A percentile compares a stretch with the other conserved stretches of the same genome.
Conservation (phyloP, 192 early-diverging fungal genomes). For the Helicostylum pulchrum region DNA sequence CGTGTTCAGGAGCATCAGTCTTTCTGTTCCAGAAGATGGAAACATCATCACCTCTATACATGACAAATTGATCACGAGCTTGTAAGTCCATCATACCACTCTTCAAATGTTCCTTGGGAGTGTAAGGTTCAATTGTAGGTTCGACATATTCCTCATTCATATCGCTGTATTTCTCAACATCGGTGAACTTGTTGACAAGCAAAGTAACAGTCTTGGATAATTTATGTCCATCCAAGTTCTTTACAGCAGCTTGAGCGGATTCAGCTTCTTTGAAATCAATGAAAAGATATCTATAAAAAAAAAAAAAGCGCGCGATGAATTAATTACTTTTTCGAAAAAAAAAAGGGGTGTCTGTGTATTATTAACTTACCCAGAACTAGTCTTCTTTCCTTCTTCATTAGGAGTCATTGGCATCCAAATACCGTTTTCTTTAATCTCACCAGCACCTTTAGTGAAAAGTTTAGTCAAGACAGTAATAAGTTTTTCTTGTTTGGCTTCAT, state of each 20-base stretch:
- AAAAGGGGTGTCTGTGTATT: too few relatives aligned
- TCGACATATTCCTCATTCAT: slow-evolving; percentile 74
- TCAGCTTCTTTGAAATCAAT: slow-evolving; percentile 89
- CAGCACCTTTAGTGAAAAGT: slow-evolving; percentile 74
- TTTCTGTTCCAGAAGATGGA: slow-evolving; percentile 90
- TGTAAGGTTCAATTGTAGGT: slow-evolving; percentile 68
- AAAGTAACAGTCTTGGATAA: slow-evolving; percentile 82
- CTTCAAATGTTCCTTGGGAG: slow-evolving; percentile 82
- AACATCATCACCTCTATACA: slow-evolving; percentile 83
- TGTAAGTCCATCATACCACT: slow-evolving; percentile 84
- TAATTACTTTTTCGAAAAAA: background rate
- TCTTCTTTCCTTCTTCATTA: slow-evolving; percentile 59
- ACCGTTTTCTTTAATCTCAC: slow-evolving; percentile 77
- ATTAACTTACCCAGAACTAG: slow-evolving; percentile 63
- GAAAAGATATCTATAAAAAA: slow-evolving; percentile 64
- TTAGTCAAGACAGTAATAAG: slow-evolving; percentile 70
- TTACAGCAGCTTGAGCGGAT: slow-evolving; percentile 76
- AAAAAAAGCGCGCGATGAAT: background rate
- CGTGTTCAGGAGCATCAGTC: slow-evolving; percentile 75
- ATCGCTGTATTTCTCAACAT: slow-evolving; percentile 80
- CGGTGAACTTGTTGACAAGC: slow-evolving; percentile 85
- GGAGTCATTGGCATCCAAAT: slow-evolving; percentile 85
- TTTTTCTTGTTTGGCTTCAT: slow-evolving; percentile 82
- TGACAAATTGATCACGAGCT: slow-evolving; percentile 89
- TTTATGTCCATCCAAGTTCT: slow-evolving; percentile 66